Conservation (phyloP, 2,329 filamentous ascomycete species). For the Stachybotrys chlorohalonatus region DNA sequence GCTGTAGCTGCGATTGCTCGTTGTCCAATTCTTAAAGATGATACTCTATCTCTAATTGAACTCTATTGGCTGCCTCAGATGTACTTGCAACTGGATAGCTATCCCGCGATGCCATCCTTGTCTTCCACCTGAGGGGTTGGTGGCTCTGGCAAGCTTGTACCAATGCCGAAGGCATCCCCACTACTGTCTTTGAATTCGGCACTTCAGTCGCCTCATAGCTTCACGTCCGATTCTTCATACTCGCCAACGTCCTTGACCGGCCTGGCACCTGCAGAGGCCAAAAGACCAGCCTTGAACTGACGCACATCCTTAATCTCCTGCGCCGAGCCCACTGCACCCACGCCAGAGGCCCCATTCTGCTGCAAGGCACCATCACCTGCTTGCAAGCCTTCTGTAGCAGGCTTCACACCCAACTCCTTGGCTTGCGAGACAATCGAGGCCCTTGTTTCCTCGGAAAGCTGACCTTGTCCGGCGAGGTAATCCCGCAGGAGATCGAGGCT, state of each 20-base stretch:
- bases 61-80: no score
- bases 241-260: constrained; percentile 69
- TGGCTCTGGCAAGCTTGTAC: no score
- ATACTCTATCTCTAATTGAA: no score
- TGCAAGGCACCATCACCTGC: constrained; percentile 21
- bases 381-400: constrained; percentile 18
- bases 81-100: no score
- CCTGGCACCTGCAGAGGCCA: constrained; percentile 62
- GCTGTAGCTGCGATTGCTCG: no score
- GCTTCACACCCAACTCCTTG: constrained; percentile 34
- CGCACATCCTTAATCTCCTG: constrained; percentile 68
- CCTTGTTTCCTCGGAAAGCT: constrained; percentile 39
- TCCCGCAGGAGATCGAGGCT: constrained; percentile 40
- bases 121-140: no score
- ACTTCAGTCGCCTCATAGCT: constrained; percentile 44
- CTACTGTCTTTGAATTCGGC: no score
- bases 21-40: no score
- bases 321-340: constrained; percentile 27
- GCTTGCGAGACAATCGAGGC: constrained; percentile 34
- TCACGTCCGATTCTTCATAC: constrained; percentile 78
- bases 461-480: constrained; percentile 38
- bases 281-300: constrained; percentile 68
- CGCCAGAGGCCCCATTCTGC: constrained; percentile 31
- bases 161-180: no score
- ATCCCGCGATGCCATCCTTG: no score